Base-by-base conservation (phyloP, 352 stramenopile genomes). In the Phytophthora capsici region DNA sequence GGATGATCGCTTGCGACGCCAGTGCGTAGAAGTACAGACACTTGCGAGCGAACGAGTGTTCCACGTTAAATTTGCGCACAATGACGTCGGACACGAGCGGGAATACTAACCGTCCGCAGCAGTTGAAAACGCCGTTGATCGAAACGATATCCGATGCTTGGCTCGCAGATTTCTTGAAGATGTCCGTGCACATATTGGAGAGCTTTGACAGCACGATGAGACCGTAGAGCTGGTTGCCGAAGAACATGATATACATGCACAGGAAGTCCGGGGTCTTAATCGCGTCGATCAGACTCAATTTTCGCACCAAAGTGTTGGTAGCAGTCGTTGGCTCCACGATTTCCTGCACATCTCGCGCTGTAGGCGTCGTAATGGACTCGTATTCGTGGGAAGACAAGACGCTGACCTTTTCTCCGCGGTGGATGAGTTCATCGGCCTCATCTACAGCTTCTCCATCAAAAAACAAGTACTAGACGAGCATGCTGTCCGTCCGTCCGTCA, bases 161-260 rank as follows among this genome's bases (percentile, higher is more conserved):
- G 32, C 22, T 43, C 0, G 64, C 38, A 0, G 60, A 71, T 46
- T 80, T 78, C 22, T 64, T 66, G 44, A 87, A 87, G 12, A 87
- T 69, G 26, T 80, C 72, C 0, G 66, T 63, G 46, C 73, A 82
- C 76, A 88, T 86, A 52, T 43, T 75, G 26, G 77, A 83, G 12
- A 88, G 68, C 61, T 84, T 84, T 30, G 79, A 88, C 19, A 88
- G 75, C 41, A 86, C 75, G 34, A 88, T 81, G 37, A 88, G 73
- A 0, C 80, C 80, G 60, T 85, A 88, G 40, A 85, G 60, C 54
- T 85, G 78, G 44, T 81, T 83, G 32, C 47, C 70, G 46, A 82
- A 84, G 61, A 86, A 82, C 80, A 85, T 85, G 55, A 89, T 67
- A 67, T 86, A 89, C 59, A 89, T 76, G 63, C 80, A 85, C 57